Evolutionary conservation across 2,329 filamentous ascomycete species (phyloP).

Genomic region (Penicillium janthinellum): DNA sequence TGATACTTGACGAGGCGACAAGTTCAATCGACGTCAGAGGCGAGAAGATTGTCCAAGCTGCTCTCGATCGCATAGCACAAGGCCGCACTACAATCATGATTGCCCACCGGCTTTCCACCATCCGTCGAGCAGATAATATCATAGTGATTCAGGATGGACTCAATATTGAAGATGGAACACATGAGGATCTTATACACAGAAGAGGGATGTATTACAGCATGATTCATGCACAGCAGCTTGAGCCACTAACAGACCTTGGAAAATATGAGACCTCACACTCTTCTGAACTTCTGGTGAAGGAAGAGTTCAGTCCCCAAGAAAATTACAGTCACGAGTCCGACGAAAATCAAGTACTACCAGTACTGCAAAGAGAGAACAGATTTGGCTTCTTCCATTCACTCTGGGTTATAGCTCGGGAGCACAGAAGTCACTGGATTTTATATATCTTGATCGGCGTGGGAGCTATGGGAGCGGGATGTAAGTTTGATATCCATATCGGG

Average conservation of each 20-base stretch:
- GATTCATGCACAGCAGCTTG: not conserved
- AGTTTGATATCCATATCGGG: not conserved
- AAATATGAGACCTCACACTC: no score
- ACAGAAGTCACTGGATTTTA: not conserved
- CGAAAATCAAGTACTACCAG: no score
- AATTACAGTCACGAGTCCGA: no score
- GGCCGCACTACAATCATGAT: constrained; percentile 95
- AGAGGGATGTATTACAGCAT: not conserved
- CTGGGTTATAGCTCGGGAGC: not conserved
- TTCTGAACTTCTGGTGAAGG: no score
- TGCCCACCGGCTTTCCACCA: constrained; percentile 91
- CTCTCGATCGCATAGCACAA: constrained; percentile 79
- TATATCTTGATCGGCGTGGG: not conserved
- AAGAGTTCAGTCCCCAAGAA: no score
- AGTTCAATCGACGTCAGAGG: constrained; percentile 92
- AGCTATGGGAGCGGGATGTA: not conserved
- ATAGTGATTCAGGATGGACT: constrained; percentile 82
- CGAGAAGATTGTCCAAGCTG: constrained; percentile 90
- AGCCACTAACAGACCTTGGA: not conserved
- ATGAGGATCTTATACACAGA: constrained; percentile 53
- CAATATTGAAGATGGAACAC: constrained; percentile 89
- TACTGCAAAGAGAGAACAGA: no score
- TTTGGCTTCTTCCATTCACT: not conserved
- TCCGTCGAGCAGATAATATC: constrained; percentile 92
- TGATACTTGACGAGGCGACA: constrained; percentile 93